Percentiles rank a stretch among this genome's conserved stretches.
These are phyloP conservation scores for Triadica sebifera DNA, from an alignment of 345 rosid species.

Conservation along the genomic window DNA sequence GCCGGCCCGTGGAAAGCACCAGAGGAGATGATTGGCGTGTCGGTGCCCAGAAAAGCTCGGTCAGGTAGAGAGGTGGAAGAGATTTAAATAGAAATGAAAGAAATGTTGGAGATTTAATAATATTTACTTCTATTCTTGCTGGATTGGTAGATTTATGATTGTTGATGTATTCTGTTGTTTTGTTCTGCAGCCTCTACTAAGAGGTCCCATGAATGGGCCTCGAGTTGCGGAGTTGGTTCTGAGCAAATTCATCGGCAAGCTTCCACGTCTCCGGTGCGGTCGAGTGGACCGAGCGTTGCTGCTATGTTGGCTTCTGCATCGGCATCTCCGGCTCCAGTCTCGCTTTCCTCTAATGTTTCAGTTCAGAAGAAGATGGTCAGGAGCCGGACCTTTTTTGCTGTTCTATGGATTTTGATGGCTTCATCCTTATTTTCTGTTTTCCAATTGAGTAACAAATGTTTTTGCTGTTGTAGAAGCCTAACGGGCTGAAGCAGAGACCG, in stretches of 20 bases:
- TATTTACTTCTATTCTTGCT: background rate
- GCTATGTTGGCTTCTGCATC: conserved; percentile 44
- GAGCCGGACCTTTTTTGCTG: background rate
- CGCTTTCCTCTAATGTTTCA: conserved; percentile 84
- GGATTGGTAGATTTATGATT: conserved; percentile 11
- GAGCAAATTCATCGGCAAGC: conserved; percentile 75
- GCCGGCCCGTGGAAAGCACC: conserved; percentile 72
- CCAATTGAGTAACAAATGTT: conserved; percentile 15
- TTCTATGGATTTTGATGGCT: background rate
- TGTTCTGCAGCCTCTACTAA: conserved; percentile 64
- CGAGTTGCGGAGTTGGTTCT: conserved; percentile 47
- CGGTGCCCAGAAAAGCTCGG: conserved; percentile 99
- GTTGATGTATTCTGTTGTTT: background rate
- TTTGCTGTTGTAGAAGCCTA: conserved; percentile 51
- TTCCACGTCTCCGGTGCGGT: conserved; percentile 80
- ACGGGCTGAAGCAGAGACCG: conserved; percentile 72
- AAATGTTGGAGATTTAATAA: background rate
- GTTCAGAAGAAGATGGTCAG: conserved; percentile 80
- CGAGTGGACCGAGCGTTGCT: conserved; percentile 39
- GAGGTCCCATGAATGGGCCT: conserved; percentile 91
- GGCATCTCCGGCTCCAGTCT: conserved; percentile 59
- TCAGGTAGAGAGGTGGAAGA: conserved; percentile 97
- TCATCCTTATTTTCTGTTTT: background rate
- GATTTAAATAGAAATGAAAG: conserved; percentile 11
- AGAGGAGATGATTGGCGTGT: conserved; percentile 95